Conservation (phyloP, 192 early-diverging fungal genomes). For the Coemansia sp. region DNA sequence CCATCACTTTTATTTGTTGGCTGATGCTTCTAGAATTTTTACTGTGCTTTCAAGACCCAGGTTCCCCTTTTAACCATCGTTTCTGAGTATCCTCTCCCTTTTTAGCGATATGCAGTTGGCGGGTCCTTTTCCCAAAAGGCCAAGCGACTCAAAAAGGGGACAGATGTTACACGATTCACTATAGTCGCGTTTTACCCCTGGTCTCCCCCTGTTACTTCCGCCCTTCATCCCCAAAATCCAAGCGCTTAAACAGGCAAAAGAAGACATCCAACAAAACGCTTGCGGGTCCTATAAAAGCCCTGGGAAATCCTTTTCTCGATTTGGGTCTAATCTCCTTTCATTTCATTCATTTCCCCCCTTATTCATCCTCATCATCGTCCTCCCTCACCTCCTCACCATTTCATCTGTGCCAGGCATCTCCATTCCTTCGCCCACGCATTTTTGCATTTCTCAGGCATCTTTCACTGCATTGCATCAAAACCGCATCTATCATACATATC, state of each 20-base stretch:
- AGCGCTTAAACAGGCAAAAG: not conserved
- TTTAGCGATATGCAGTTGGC: conserved; percentile 1
- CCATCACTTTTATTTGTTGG: not conserved
- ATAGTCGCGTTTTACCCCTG: not conserved
- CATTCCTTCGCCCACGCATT: not conserved
- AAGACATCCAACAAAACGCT: not conserved
- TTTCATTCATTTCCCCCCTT: conserved; percentile 4
- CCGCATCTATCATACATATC: not conserved
- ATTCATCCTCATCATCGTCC: not conserved
- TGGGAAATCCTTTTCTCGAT: conserved; percentile 1
- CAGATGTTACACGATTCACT: not conserved
- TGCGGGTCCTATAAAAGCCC: conserved; percentile 5
- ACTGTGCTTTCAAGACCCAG: not conserved
- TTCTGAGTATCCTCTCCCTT: conserved; percentile 8
- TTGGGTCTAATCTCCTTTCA: not conserved
- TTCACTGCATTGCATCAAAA: conserved; percentile 7
- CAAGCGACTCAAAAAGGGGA: not conserved
- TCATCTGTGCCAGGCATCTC: not conserved
- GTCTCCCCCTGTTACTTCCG: not conserved
- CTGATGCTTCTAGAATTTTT: not conserved
- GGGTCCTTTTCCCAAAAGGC: not conserved
- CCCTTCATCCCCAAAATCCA: not conserved
- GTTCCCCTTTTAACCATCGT: conserved; percentile 7
- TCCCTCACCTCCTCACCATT: not conserved
- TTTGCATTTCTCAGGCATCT: not conserved